These are phyloP conservation scores for Wickerhamiella azymoides DNA, from an alignment of 805 yeast species.

Conservation along the genomic window DNA sequence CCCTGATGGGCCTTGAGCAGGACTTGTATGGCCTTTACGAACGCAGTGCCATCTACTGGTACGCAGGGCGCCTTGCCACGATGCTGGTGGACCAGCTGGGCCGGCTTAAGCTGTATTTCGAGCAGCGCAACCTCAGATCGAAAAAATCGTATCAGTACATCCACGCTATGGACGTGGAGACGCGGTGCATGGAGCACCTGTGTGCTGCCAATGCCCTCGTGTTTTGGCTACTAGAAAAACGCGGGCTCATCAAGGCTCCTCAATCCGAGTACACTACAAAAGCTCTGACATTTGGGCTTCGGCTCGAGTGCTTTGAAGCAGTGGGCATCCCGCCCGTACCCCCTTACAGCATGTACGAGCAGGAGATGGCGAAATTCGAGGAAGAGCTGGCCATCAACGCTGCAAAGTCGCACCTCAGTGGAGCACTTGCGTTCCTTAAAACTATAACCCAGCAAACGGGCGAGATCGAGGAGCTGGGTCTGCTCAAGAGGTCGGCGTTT, in stretches of 20 bases:
- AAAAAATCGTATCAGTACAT: constrained; percentile 16
- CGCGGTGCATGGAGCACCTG: constrained; percentile 21
- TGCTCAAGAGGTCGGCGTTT: constrained; percentile 16
- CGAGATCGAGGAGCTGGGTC: constrained; percentile 15
- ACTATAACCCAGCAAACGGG: constrained; percentile 13
- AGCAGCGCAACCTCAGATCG: constrained; percentile 14
- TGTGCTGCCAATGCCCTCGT: constrained; percentile 22
- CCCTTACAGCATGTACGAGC: constrained; percentile 27
- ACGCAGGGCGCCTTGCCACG: constrained; percentile 36
- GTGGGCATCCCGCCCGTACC: constrained; percentile 69
- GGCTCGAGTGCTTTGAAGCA: constrained; percentile 67
- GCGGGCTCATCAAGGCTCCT: constrained; percentile 10
- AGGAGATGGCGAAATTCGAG: constrained; percentile 10
- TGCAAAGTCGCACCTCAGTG: constrained; percentile 15
- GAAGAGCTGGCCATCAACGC: constrained; percentile 17
- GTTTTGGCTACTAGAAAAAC: constrained; percentile 15
- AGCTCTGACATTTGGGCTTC: constrained; percentile 35
- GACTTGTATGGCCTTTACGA: constrained; percentile 66
- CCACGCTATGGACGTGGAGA: constrained; percentile 22
- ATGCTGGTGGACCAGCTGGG: constrained; percentile 32
- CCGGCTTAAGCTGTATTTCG: constrained; percentile 25
- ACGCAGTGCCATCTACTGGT: constrained; percentile 53
- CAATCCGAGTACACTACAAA: constrained; percentile 11
- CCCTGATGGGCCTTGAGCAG: constrained; percentile 59
- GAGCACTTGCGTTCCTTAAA: constrained; percentile 13